These are phyloP conservation scores for Pichia cabralensis DNA, from an alignment of 805 yeast genomes.

Conservation along the genomic window DNA sequence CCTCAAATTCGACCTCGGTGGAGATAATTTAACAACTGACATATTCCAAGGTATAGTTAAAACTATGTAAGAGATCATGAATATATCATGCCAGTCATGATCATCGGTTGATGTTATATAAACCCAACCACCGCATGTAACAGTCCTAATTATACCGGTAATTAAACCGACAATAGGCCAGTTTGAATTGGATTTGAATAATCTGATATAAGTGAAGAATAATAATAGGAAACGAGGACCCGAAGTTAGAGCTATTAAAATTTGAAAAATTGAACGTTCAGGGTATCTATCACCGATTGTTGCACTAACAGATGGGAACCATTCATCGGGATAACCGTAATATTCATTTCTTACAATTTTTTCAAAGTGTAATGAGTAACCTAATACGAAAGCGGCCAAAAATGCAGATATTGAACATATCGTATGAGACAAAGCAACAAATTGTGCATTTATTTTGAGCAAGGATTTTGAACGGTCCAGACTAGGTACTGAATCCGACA, in stretches of 20 bases:
- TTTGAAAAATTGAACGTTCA: slow-evolving; percentile 85
- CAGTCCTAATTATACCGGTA: slow-evolving; percentile 76
- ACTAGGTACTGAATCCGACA: background rate
- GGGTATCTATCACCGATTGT: slow-evolving; percentile 97
- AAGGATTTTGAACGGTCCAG: slow-evolving; percentile 4
- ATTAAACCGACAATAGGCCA: slow-evolving; percentile 35
- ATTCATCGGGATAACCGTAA: slow-evolving; percentile 91
- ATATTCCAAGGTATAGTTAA: slow-evolving; percentile 89
- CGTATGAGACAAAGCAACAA: slow-evolving; percentile 65
- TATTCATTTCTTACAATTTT: slow-evolving; percentile 83
- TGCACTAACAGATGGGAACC: slow-evolving; percentile 98
- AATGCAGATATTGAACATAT: slow-evolving; percentile 67
- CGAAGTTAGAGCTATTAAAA: slow-evolving; percentile 83
- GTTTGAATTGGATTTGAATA: slow-evolving; percentile 28
- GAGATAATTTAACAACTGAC: slow-evolving; percentile 41
- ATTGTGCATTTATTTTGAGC: slow-evolving; percentile 45
- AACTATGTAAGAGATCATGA: slow-evolving; percentile 85
- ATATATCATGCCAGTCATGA: slow-evolving; percentile 91
- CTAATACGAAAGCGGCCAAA: slow-evolving; percentile 61
- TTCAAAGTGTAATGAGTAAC: slow-evolving; percentile 67
- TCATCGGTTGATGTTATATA: slow-evolving; percentile 95
- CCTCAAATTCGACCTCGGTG: slow-evolving; percentile 37
- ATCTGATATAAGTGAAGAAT: slow-evolving; percentile 40
- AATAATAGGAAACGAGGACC: slow-evolving; percentile 79
- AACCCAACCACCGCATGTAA: slow-evolving; percentile 98